Evolutionary conservation across 257 asterid species (phyloP), one percentile per base, ranked within the genome.

Genomic region (Penstemon newberryi): DNA sequence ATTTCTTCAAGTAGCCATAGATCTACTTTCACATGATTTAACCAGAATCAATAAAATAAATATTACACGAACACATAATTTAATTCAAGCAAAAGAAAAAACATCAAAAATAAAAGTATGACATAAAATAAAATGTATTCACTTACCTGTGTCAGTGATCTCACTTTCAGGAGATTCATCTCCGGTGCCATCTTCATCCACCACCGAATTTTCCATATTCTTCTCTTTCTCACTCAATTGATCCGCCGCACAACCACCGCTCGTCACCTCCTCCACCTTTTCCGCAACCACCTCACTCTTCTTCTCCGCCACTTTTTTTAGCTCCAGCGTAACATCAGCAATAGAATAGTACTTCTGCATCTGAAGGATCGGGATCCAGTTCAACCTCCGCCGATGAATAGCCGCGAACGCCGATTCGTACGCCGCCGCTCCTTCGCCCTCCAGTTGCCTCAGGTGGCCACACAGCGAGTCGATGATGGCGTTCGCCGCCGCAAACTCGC

Each of bases 401-500:
- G 87, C 89, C 0, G 75, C 68, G 49, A 88, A 88, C 1, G 72
- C 86, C 3, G 89, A 67, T 33, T 78, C 84, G 12, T 84, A 88
- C 1, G 33, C 53, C 36, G 74, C 85, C 12, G 81, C 70, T 8
- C 49, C 64, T 1, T 76, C 77, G 13, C 79, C 71, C 44, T 90
- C 96, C 67, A 85, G 76, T 78, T 80, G 91, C 75, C 79, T 71
- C 75, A 93, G 78, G 75, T 93, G 99, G 18, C 75, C 49, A 69
- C 97, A 93, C 1, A 91, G 87, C 39, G 88, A 84, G 66, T 93
- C 99, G 42, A 93, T 93, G 18, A 93, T 80, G 10, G 99, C 97
- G 89, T 93, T 93, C 12, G 99, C 99, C 12, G 97, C 99, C 0
- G 96, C 96, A 10, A 93, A 93, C 70, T 93, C 99, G 25, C 96